Evolutionary conservation across 2,329 filamentous ascomycete genomes (phyloP).

Genomic region (Clonostachys solani): DNA sequence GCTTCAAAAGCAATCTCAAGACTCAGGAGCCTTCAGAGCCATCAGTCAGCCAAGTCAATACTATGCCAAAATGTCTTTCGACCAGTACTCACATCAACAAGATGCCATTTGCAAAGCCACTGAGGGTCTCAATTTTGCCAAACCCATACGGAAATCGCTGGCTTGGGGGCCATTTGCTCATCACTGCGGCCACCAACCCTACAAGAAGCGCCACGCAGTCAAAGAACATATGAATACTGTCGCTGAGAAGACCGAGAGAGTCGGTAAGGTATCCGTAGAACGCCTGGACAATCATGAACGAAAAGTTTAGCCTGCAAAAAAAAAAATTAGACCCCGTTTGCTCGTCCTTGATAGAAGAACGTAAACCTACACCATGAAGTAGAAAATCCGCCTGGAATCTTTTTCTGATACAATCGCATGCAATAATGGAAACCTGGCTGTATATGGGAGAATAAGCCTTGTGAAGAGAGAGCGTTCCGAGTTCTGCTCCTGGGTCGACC

Average conservation of each 20-base stretch:
- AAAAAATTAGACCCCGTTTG: constrained; percentile 4
- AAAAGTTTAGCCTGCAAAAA: constrained; percentile 72
- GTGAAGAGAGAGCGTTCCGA: constrained; percentile 65
- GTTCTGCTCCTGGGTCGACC: constrained; percentile 31
- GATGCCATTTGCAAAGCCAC: constrained; percentile 93
- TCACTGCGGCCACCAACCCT: constrained; percentile 84
- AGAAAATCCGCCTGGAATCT: constrained; percentile 92
- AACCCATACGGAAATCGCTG: constrained; percentile 90
- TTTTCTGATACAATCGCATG: constrained; percentile 85
- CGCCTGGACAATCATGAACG: constrained; percentile 91
- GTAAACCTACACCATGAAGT: constrained; percentile 79
- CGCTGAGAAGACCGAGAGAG: constrained; percentile 89
- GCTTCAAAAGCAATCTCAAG: constrained; percentile 96
- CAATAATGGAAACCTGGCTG: constrained; percentile 69
- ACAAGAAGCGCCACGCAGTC: constrained; percentile 92
- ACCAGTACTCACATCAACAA: constrained; percentile 69
- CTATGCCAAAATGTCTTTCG: no score
- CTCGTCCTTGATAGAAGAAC: not conserved
- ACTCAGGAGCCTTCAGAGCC: constrained; percentile 68
- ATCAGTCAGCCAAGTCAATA: not conserved
- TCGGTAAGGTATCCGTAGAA: constrained; percentile 93
- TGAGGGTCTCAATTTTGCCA: constrained; percentile 93
- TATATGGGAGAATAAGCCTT: constrained; percentile 63
- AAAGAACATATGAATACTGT: constrained; percentile 99
- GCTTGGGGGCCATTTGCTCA: constrained; percentile 94